Conservation (phyloP, 164 flowering plant species). For the Saururus chinensis region DNA sequence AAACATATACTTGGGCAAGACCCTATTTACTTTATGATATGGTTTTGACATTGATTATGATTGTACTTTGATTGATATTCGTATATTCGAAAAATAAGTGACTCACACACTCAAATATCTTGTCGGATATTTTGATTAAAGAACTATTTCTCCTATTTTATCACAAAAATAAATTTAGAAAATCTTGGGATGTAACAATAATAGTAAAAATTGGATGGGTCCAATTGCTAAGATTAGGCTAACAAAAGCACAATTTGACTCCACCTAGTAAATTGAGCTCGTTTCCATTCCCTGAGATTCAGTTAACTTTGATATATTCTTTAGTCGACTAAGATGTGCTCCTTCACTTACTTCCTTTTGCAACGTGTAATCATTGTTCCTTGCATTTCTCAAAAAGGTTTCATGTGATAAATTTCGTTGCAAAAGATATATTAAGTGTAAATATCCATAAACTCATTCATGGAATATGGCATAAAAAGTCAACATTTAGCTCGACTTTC, state of each 20-base stretch:
- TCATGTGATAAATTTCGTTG: conserved; percentile 82
- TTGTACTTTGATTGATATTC: no score
- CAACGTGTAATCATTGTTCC: conserved; percentile 94
- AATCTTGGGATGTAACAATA: no score
- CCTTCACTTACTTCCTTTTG: conserved; percentile 93
- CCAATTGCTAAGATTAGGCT: conserved; percentile 98
- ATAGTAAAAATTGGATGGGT: conserved; percentile 67
- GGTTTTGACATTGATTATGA: no score
- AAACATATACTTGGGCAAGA: no score
- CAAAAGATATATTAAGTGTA: conserved; percentile 2
- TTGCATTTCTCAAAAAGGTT: conserved; percentile 83
- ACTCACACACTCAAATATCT: no score
- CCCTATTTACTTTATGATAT: no score
- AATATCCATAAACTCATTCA: not conserved
- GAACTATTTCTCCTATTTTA: no score
- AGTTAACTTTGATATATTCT: conserved; percentile 51
- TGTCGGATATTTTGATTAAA: no score
- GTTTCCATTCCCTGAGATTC: conserved; percentile 43
- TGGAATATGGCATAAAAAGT: no score
- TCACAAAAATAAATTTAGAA: no score
- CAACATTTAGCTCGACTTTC: no score
- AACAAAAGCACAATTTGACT: conserved; percentile 94
- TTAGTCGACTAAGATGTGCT: conserved; percentile 91
- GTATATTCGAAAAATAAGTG: no score
- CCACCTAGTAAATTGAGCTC: conserved; percentile 86